Base-by-base conservation (phyloP, 2,329 filamentous ascomycete genomes). In the Aureobasidium sp. region DNA sequence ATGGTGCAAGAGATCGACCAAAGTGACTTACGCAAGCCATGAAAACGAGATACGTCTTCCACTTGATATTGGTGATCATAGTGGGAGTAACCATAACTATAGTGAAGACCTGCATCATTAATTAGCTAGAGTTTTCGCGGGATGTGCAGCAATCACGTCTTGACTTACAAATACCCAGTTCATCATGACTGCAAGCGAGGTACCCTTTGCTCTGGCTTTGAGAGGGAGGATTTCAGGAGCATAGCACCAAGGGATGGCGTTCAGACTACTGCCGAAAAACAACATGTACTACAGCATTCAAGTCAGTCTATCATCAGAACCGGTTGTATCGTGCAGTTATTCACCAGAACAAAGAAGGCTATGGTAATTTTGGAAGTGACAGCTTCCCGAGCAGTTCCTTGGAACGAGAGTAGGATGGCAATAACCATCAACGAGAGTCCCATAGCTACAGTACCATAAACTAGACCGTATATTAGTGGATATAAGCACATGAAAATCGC, bases 11-110 rank as follows among this genome's bases (percentile, higher is more conserved):
- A 84, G 84, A 73, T 82, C 86, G 31, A 86, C 77, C 3, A 86
- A 74, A 1, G 80, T 80, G 0, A 82, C 76, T 69, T 81, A 82
- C 1, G 75, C 70, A 27, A 85, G 77, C 76, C 76, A 83, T 84
- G 73, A 86, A 87, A 69, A 86, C 85, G 4, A 87, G 74, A 68
- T 87, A 87, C 0, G 81, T 82, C 69, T 83, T 82, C 83, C 83
- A 87, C 31, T 78, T 70, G 1, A 88, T 74, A 7, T 78, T 80
- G 55, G 68, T 67, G 66, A 87, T 80, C 2, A 84, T 75, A 1
- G 81, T 80, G 0, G 85, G 84, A 0, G 84, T 87, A 23, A 87
- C 82, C 82, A 85, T 84, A 4, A 86, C 83, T 50, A 82, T 77
- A 64, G 85, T 80, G 68, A 85, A 85, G 68, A 84, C 85, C 78